phyloP scores from a whole-genome alignment of 1,284 basidiomycete species.

The Abortiporus biennis region DNA sequence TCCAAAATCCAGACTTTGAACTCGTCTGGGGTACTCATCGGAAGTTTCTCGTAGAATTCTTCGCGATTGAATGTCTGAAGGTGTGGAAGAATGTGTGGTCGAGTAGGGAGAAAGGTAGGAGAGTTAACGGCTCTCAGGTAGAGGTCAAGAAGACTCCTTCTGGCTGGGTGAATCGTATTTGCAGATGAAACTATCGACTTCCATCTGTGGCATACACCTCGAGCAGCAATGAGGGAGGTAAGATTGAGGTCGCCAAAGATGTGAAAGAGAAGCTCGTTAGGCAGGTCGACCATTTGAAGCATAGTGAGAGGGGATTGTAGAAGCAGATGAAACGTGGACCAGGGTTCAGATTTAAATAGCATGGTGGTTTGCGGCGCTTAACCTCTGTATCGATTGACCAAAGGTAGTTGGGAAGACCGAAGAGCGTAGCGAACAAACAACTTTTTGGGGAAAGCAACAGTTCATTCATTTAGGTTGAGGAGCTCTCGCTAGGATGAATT shows the following conservation, averaged over 20 bases:
- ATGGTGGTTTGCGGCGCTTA: too few relatives aligned
- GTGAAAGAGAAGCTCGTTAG: conserved; percentile 12
- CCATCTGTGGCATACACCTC: conserved; percentile 10
- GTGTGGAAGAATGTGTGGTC: conserved; percentile 4
- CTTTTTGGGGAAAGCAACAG: too few relatives aligned
- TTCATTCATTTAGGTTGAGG: too few relatives aligned
- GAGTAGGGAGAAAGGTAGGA: conserved; percentile 4
- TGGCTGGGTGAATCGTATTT: conserved; percentile 4
- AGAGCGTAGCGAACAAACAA: too few relatives aligned
- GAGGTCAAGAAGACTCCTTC: conserved; percentile 9
- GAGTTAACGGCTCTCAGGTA: conserved; percentile 4
- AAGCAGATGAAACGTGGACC: too few relatives aligned
- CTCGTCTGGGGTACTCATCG: conserved; percentile 6
- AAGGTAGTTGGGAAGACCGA: too few relatives aligned
- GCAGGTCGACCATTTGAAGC: conserved; percentile 8
- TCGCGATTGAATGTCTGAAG: conserved; percentile 9
- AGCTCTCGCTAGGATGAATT: too few relatives aligned
- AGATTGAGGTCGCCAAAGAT: conserved; percentile 9
- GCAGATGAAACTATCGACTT: conserved; percentile 7
- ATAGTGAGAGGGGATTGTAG: too few relatives aligned
- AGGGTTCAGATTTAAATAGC: too few relatives aligned
- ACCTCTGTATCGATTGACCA: too few relatives aligned
- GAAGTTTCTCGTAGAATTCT: conserved; percentile 7
- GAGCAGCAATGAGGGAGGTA: conserved; percentile 7
- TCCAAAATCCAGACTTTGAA: conserved; percentile 12